A percentile compares a stretch with the other conserved stretches of the same genome.
Evolutionary conservation across 345 rosid species (phyloP).

Genomic region (Hypericum androsaemum): DNA sequence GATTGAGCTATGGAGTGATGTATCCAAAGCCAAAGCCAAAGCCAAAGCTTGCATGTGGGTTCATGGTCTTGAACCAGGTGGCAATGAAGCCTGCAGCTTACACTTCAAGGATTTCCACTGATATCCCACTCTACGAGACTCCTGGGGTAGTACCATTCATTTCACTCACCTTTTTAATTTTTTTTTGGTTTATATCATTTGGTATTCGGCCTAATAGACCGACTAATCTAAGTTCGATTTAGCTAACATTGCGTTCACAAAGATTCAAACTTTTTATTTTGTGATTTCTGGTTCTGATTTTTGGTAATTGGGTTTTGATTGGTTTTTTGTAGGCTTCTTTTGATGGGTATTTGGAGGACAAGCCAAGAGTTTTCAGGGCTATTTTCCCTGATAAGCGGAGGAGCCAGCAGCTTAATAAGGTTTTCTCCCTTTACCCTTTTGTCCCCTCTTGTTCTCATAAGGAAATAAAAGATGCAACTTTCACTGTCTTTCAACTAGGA

Average conservation of each 20-base stretch:
- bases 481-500: too few species aligned
- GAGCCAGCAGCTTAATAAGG: slow-evolving; percentile 61
- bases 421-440: slow-evolving; percentile 5
- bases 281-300: background rate
- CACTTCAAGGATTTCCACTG: slow-evolving; percentile 59
- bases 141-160: too few species aligned
- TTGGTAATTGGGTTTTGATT: background rate
- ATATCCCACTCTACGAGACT: slow-evolving; percentile 67
- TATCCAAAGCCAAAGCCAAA: too few species aligned
- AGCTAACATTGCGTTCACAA: too few species aligned
- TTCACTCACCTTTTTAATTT: too few species aligned
- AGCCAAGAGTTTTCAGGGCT: slow-evolving; percentile 65
- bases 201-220: too few species aligned
- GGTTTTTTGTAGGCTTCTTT: slow-evolving; percentile 51
- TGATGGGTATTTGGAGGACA: slow-evolving; percentile 75
- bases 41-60: background rate
- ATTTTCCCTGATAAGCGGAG: slow-evolving; percentile 70
- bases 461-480: too few species aligned
- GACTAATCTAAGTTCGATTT: too few species aligned
- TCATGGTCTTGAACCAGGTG: slow-evolving; percentile 20
- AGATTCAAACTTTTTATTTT: background rate
- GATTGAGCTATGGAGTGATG: too few species aligned
- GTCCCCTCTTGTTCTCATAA: background rate
- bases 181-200: too few species aligned
- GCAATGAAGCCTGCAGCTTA: slow-evolving; percentile 42